phyloP scores from a whole-genome alignment of 768 basidiomycete species.

The Rhodotorula graminis region DNA sequence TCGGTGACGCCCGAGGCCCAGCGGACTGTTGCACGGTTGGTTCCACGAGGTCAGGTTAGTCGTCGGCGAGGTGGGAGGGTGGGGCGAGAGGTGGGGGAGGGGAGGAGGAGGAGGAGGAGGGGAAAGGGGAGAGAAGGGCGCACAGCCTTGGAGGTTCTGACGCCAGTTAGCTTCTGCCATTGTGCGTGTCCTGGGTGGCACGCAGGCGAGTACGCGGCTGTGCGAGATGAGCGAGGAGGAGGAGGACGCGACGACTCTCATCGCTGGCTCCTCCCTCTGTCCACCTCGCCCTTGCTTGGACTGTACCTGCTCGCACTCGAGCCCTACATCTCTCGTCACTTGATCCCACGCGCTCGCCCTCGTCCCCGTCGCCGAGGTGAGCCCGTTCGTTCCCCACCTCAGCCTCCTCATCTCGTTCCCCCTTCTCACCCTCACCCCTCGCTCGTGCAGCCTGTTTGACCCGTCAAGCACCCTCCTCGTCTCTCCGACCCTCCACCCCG shows the following conservation, averaged over 20 bases:
- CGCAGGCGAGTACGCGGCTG: no score
- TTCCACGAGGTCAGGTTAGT: no score
- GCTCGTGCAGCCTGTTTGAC: background rate
- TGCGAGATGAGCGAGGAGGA: background rate
- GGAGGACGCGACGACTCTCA: no score
- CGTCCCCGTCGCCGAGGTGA: no score
- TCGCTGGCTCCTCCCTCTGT: background rate
- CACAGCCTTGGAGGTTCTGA: slow-evolving; percentile 35
- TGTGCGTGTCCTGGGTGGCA: background rate
- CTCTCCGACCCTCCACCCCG: background rate
- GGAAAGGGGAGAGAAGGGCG: background rate
- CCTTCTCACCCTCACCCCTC: no score
- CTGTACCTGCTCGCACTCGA: background rate
- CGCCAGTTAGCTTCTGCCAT: slow-evolving; percentile 37
- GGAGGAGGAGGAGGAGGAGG: background rate
- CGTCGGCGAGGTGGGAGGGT: slow-evolving; percentile 43
- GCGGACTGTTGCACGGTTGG: slow-evolving; percentile 51
- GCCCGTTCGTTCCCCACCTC: no score
- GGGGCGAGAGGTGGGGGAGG: background rate
- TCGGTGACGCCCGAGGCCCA: slow-evolving; percentile 72
- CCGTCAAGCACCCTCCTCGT: background rate
- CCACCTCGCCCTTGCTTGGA: background rate
- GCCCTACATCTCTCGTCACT: background rate
- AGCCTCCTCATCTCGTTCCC: no score
- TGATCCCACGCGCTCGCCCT: no score